These are phyloP conservation scores for Crataegus laevigata DNA, from an alignment of 306 rosid genomes.

Conservation along the genomic window DNA sequence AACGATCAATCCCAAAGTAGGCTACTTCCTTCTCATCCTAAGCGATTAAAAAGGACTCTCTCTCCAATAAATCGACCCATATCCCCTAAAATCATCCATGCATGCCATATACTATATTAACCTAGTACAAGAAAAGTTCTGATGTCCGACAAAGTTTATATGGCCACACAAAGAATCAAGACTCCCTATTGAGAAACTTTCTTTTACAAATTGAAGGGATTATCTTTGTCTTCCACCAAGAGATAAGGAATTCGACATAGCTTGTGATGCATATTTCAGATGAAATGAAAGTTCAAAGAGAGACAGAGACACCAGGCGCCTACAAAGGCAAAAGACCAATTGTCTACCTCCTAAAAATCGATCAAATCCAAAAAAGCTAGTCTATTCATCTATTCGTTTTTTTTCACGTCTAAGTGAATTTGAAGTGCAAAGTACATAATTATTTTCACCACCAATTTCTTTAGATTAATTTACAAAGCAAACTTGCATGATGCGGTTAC, in stretches of 20 bases:
- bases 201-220: neutral
- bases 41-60: too few species aligned
- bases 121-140: neutral
- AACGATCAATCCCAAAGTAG: too few species aligned
- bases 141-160: neutral
- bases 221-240: conserved; percentile 12
- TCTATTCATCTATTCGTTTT: neutral
- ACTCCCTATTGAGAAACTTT: neutral
- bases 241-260: conserved; percentile 11
- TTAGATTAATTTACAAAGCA: neutral
- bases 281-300: conserved; percentile 6
- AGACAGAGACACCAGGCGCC: conserved; percentile 6
- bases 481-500: neutral
- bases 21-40: too few species aligned
- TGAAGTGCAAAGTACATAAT: neutral
- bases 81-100: neutral
- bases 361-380: neutral
- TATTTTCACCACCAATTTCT: neutral
- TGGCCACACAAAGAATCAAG: neutral
- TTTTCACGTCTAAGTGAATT: neutral
- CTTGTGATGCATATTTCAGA: conserved; percentile 12
- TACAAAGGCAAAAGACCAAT: conserved; percentile 21
- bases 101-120: conserved; percentile 31
- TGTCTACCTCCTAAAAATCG: neutral
- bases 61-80: too few species aligned